phyloP scores from a whole-genome alignment of 345 rosid genomes.

The Citrus trifoliata region DNA sequence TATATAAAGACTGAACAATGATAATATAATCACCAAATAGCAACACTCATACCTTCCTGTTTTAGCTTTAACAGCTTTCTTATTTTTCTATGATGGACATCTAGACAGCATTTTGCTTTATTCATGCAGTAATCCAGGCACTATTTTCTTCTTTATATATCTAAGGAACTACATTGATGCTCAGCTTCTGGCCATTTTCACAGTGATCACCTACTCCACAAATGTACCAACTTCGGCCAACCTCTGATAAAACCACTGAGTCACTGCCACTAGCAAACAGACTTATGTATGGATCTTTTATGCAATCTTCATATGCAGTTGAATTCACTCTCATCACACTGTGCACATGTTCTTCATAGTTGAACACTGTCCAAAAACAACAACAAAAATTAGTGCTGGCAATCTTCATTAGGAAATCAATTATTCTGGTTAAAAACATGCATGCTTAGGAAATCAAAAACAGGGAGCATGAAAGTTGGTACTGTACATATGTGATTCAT shows the following conservation, averaged over 20 bases:
- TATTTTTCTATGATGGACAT: neutral
- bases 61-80: neutral
- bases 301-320: slow-evolving; percentile 35
- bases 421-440: neutral
- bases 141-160: neutral
- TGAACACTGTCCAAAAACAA: slow-evolving; percentile 33
- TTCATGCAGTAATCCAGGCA: neutral
- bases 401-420: neutral
- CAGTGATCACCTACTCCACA: slow-evolving; percentile 14
- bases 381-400: neutral
- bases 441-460: neutral
- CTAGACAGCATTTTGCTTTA: neutral
- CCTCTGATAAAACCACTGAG: slow-evolving; percentile 16
- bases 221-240: slow-evolving; percentile 4
- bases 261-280: slow-evolving; percentile 33
- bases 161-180: slow-evolving; percentile 13
- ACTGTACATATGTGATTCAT: neutral
- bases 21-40: neutral
- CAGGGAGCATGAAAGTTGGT: neutral
- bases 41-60: neutral
- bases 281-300: slow-evolving; percentile 20
- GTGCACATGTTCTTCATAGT: slow-evolving; percentile 23
- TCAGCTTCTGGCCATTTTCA: slow-evolving; percentile 14
- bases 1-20: neutral
- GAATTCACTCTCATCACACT: slow-evolving; percentile 46